Conservation (phyloP, 2,329 filamentous ascomycete genomes). For the Stemphylium lycopersici region DNA sequence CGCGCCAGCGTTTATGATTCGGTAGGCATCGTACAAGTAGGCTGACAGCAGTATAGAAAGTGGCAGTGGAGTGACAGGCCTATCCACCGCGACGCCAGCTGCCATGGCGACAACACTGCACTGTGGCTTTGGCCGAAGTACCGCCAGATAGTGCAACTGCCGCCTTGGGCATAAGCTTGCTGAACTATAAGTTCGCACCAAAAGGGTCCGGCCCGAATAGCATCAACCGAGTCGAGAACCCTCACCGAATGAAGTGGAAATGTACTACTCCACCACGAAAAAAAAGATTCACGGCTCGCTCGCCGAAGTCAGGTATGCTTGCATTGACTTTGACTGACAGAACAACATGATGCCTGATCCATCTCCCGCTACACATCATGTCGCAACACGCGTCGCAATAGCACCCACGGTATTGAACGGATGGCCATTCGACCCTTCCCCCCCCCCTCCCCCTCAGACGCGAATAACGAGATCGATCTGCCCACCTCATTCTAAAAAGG, state of each 20-base stretch:
- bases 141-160: neutral
- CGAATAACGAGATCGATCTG: no score
- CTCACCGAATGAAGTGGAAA: neutral
- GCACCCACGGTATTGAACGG: neutral
- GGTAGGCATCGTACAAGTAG: no score
- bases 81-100: no score
- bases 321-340: neutral
- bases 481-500: slow-evolving; percentile 55
- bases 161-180: slow-evolving; percentile 4
- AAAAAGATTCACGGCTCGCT: neutral
- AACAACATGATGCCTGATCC: neutral
- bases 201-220: slow-evolving; percentile 9
- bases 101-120: neutral
- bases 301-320: neutral
- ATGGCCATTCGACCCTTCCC: neutral
- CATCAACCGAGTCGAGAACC: neutral
- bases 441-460: no score
- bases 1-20: no score
- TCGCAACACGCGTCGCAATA: neutral
- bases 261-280: neutral
- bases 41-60: no score
- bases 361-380: neutral
- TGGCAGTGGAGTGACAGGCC: no score
- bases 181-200: slow-evolving; percentile 4
- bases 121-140: neutral